Conservation (phyloP, 1,139 yeast genomes). For the Pichia sp. region DNA sequence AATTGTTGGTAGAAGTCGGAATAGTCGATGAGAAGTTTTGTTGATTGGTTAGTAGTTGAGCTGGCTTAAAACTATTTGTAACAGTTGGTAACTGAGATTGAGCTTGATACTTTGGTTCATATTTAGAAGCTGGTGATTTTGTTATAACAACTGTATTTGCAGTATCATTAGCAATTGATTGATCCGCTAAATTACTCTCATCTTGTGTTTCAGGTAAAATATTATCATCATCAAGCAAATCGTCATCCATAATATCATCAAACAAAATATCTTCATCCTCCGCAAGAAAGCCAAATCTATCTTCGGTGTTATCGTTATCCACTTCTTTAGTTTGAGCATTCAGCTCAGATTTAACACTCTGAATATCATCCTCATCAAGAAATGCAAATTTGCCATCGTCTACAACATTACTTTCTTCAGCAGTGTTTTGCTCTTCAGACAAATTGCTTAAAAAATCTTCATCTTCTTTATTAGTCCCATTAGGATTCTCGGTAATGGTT, state of each 20-base stretch:
- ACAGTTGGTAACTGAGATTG: neutral
- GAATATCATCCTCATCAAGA: neutral
- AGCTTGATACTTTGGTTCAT: constrained; percentile 5
- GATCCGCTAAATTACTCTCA: too few species aligned
- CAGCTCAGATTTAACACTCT: too few species aligned
- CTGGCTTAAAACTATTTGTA: neutral
- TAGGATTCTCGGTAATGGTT: neutral
- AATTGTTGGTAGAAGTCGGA: neutral
- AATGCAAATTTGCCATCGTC: neutral
- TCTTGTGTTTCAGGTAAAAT: neutral
- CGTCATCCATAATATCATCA: constrained; percentile 29
- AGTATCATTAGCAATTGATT: too few species aligned
- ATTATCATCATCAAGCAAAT: constrained; percentile 34
- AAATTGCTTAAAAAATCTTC: constrained; percentile 1
- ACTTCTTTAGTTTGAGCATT: neutral
- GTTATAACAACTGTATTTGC: neutral
- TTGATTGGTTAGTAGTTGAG: neutral
- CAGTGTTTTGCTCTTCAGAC: neutral
- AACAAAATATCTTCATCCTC: constrained; percentile 26
- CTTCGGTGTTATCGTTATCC: constrained; percentile 9
- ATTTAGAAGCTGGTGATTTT: neutral
- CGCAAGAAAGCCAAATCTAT: constrained; percentile 26
- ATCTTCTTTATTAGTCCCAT: constrained; percentile 1
- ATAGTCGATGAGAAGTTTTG: neutral
- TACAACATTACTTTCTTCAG: neutral